Base-by-base conservation (phyloP, 2,329 filamentous ascomycete species). In the Pseudonectria foliicola region DNA sequence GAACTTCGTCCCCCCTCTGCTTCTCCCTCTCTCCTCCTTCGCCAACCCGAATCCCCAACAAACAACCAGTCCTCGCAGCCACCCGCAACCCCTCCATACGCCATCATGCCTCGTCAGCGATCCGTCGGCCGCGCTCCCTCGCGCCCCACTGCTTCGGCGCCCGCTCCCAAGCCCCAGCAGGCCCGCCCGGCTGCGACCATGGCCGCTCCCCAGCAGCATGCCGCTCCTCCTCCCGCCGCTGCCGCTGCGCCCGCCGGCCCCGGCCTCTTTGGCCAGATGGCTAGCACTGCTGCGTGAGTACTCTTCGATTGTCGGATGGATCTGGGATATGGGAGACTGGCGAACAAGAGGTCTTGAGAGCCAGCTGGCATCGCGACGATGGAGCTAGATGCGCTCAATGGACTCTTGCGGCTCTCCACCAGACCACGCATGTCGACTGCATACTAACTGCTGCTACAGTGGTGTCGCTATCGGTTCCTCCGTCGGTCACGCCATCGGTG, bases 381-480 rank as follows among this genome's bases (percentile, higher is more conserved):
- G 35, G 38, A 48, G 32, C 29, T 41, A 34, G 2, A 30, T 18
- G 24, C 29, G 11, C 5, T 27, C 25, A n/a, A 21, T 21, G 18
- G 7, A 32, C 26, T 38, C 39, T 42, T 25, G 25, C 14, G 31
- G 13, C 27, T 27, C 29, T 26, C 32, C 28, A 23, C 38, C 29
- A 2, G 16, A 33, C 41, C 39, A 46, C 38, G 37, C 43, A 34
- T 43, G 13, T 33, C 50, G 52, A 38, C 50, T 48, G 3, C 13
- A 12, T 27, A 12, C 12, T 32, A 8, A 21, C 18, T 21, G 5
- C 8, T 21, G 18, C 28, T 39, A 50, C 53, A 96, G 90, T 59
- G 92, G 92, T 79, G 92, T 96, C 55, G 92, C 92, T 52, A 82
- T 96, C 60, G 92, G 92, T 46, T 95, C 88, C 40, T 88, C 88